These are phyloP conservation scores for Fusarium keratoplasticum DNA, from an alignment of 2,329 filamentous ascomycete genomes.

Conservation along the genomic window DNA sequence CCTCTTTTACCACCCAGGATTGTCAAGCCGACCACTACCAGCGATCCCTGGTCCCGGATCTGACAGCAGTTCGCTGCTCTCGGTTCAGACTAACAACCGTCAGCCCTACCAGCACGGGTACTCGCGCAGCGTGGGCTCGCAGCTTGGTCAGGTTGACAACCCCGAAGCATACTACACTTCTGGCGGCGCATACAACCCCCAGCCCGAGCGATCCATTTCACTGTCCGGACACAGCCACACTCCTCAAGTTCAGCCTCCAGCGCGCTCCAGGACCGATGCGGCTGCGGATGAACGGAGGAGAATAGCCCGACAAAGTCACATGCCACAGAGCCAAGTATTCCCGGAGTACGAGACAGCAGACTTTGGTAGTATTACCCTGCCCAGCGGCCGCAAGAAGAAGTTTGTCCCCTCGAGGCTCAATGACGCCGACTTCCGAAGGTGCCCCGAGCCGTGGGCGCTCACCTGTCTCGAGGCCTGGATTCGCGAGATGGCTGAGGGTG, in stretches of 20 bases:
- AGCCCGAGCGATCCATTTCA: constrained; percentile 80
- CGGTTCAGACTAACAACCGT: constrained; percentile 54
- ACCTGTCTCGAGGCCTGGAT: constrained; percentile 91
- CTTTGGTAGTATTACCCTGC: constrained; percentile 87
- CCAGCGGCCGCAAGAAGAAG: constrained; percentile 80
- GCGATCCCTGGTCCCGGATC: constrained; percentile 71
- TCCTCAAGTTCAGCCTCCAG: constrained; percentile 82
- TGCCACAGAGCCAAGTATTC: constrained; percentile 61
- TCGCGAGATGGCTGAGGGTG: constrained; percentile 88
- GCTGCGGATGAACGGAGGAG: constrained; percentile 78
- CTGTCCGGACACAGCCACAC: constrained; percentile 84
- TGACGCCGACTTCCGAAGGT: constrained; percentile 83
- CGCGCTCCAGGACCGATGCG: constrained; percentile 93
- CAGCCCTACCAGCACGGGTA: constrained; percentile 62
- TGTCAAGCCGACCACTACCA: constrained; percentile 73
- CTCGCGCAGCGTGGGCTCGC: constrained; percentile 61
- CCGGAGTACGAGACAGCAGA: constrained; percentile 69
- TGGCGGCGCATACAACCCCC: constrained; percentile 51
- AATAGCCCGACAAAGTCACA: constrained; percentile 64
- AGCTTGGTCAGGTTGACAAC: constrained; percentile 52
- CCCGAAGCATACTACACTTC: constrained; percentile 64
- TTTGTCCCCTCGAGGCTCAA: constrained; percentile 89
- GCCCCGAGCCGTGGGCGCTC: constrained; percentile 90
- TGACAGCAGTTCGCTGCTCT: constrained; percentile 68
- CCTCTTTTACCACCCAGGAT: constrained; percentile 92